Evolutionary conservation across 1,284 basidiomycete genomes (phyloP).

Genomic region (Trichosporon faecale): DNA sequence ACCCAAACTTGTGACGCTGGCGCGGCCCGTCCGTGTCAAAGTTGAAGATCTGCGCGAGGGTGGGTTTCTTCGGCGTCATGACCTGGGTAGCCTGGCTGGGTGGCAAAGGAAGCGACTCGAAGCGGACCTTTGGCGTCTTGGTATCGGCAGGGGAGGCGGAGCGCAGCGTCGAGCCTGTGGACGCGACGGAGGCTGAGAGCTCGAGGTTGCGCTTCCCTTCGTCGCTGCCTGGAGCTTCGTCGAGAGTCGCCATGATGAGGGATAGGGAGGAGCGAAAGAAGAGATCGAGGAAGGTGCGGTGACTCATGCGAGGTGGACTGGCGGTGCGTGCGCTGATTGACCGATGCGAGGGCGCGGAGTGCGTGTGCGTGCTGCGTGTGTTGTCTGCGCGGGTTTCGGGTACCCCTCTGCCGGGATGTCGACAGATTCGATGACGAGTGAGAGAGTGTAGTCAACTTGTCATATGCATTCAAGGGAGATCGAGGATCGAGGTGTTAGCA

Average conservation of each 20-base stretch:
- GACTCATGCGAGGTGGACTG: not conserved
- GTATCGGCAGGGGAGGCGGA: not conserved
- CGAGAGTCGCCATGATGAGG: not conserved
- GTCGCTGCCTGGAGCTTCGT: not conserved
- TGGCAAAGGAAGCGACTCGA: not conserved
- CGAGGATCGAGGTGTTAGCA: too few relatives aligned
- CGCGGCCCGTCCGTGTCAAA: not conserved
- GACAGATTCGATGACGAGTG: not conserved
- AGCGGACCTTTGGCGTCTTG: not conserved
- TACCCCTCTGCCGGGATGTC: not conserved
- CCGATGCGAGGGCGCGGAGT: not conserved
- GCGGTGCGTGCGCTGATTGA: slow-evolving; percentile 1
- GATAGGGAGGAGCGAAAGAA: not conserved
- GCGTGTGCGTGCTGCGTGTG: not conserved
- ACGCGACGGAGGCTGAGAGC: not conserved
- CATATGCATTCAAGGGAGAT: too few relatives aligned
- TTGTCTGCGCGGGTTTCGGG: not conserved
- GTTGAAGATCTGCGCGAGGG: slow-evolving; percentile 5
- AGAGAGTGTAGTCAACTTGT: not conserved
- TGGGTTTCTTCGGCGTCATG: not conserved
- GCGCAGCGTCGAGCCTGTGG: not conserved
- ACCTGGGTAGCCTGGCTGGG: not conserved
- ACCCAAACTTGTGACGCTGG: not conserved
- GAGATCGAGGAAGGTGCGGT: not conserved
- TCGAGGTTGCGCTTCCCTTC: not conserved